These are phyloP conservation scores for Kodamaea arcana DNA, from an alignment of 1,139 yeast species.

Conservation along the genomic window DNA sequence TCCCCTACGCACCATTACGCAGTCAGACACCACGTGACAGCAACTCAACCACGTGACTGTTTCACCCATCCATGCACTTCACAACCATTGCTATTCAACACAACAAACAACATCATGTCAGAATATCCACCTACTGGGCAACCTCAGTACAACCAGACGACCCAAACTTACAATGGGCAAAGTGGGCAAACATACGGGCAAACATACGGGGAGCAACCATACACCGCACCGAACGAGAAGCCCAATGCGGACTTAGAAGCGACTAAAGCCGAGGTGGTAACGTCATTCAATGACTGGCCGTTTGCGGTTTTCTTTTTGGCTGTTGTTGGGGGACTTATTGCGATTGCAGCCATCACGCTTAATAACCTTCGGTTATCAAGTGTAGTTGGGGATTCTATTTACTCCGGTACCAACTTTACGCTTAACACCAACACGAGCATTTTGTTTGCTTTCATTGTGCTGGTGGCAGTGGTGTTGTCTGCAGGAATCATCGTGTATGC, in stretches of 20 bases:
- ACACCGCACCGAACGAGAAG: no score
- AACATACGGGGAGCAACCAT: no score
- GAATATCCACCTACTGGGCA: neutral
- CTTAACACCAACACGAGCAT: conserved; percentile 72
- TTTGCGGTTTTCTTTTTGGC: conserved; percentile 60
- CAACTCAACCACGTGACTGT: no score
- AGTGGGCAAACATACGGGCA: no score
- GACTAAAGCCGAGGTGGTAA: conserved; percentile 24
- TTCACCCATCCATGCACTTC: no score
- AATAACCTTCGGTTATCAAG: conserved; percentile 56
- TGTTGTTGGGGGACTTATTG: conserved; percentile 66
- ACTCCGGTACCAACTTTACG: conserved; percentile 53
- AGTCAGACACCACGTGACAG: no score
- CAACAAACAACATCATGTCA: neutral
- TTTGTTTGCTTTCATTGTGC: conserved; percentile 63
- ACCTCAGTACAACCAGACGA: neutral
- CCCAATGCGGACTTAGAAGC: neutral
- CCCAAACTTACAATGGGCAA: no score
- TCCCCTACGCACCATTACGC: no score
- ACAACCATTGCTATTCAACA: no score
- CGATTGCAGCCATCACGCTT: conserved; percentile 65
- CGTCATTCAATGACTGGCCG: conserved; percentile 69
- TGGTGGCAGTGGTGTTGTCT: conserved; percentile 59
- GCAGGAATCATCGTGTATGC: conserved; percentile 56
- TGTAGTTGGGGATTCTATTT: conserved; percentile 63